phyloP scores from a whole-genome alignment of 1,284 basidiomycete genomes.

The Caloboletus inedulis region DNA sequence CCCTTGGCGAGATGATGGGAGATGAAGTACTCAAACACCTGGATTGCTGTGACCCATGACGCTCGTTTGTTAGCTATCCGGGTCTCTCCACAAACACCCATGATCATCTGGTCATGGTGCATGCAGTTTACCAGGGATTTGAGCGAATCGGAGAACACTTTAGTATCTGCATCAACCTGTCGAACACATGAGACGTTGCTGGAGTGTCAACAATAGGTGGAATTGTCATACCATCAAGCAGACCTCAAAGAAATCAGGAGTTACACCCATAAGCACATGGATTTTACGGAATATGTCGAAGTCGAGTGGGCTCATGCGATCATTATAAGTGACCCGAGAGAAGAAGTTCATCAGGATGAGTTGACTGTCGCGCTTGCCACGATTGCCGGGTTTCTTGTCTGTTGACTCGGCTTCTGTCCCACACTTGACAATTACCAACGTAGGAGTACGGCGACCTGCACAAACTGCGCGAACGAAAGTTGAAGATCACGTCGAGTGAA shows the following conservation, averaged over 20 bases:
- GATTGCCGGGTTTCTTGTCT: conserved; percentile 95
- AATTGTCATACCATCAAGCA: conserved; percentile 81
- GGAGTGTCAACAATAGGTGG: background rate
- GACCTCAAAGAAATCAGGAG: conserved; percentile 98
- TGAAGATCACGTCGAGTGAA: background rate
- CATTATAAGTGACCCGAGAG: conserved; percentile 97
- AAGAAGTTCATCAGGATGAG: conserved; percentile 99
- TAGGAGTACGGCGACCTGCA: conserved; percentile 88
- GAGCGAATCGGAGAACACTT: conserved; percentile 85
- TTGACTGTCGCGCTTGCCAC: conserved; percentile 98
- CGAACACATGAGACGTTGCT: conserved; percentile 14
- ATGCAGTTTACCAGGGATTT: conserved; percentile 92
- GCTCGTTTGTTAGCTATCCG: conserved; percentile 97
- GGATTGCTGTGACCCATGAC: conserved; percentile 98
- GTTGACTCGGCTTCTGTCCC: conserved; percentile 82
- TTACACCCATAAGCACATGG: conserved; percentile 97
- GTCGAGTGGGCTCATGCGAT: conserved; percentile 96
- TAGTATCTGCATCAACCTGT: conserved; percentile 97
- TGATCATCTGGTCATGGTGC: conserved; percentile 98
- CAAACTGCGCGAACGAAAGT: conserved; percentile 44
- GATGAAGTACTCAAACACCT: conserved; percentile 99
- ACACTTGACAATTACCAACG: conserved; percentile 96
- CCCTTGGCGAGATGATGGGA: conserved; percentile 98
- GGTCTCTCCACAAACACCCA: conserved; percentile 99
- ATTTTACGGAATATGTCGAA: conserved; percentile 98